Base-by-base conservation (phyloP, 2,329 filamentous ascomycete species). In the Paraconiothyrium sp. region DNA sequence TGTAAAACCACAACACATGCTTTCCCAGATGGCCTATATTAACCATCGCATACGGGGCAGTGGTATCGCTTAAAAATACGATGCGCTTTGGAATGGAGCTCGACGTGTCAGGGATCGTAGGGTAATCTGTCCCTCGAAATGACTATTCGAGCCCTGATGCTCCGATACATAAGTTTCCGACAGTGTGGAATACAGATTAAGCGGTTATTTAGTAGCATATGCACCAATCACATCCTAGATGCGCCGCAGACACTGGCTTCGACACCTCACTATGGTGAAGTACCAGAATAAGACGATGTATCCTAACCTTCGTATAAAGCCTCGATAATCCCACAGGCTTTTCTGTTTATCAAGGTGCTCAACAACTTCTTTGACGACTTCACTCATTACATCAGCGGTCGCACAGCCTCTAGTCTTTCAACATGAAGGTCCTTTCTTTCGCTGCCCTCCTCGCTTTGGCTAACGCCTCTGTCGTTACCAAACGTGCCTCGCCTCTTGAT, bases 401-500 rank as follows among this genome's bases (percentile, higher is more conserved):
- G 14, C 13, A 43, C 27, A 20, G 13, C 50, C 34, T 20, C 22
- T 32, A 44, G 24, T 52, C 54, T 27, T 52, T 52, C 43, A 59
- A 4, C 51, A 67, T 67, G 65, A 63, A 58, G 57, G 39, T 64
- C 24, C 24, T 66, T 27, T 27, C 59, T 43, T 14, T 66, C 30
- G 55, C 58, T 50, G 58, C 59, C 30, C 27, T 66, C 7, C 47
- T 54, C 24, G 39, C 63, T 16, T 27, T 68, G 34, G 63, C 47
- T 39, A 61, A 57, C 35, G 64, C 68, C 32, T 65, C 63, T 16
- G 54, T 62, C 51, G 67, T 72, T 49, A 61, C 62, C 67, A 77
- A 80, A 76, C 70, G 80, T 67, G 65, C 76, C 70, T 65, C 75
- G 39, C 34, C 55, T 48, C 62, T 71, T 41, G 62, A 71, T 61